Evolutionary conservation across 1,284 basidiomycete genomes (phyloP), one percentile per base, ranked within the genome.

Genomic region (Hymenochaete sp.): DNA sequence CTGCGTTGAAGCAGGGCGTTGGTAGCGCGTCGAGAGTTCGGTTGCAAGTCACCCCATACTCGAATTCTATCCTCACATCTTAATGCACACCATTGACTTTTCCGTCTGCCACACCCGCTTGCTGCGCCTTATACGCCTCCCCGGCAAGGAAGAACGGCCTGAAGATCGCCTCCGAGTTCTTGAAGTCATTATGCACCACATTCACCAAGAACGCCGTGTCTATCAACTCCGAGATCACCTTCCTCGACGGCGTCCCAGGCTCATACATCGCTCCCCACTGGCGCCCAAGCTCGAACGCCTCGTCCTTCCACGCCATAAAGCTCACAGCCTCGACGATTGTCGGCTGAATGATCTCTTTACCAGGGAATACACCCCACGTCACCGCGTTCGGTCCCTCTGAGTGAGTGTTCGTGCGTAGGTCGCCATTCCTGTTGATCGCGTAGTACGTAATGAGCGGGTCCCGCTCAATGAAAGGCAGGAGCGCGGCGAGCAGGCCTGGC

Each of bases 281-380:
- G 36, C 73, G 70, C 43, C 95, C 96, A 38, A 98, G 81, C 61
- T 93, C 93, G 58, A 86, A 98, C 2, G 96, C 96, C 64, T 98
- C 96, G 58, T 98, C 95, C 87, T 95, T 96, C 92, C 92, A 96
- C 7, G 92, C 92, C 76, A 93, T 86, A 74, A 97, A 97, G 58
- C 91, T 95, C 53, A 92, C 82, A 24, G 88, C 86, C 62, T 99
- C 96, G 26, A 99, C 96, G 53, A 98, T 95, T 16, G 96, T 99
- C 22, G 95, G 93, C 62, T 98, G 96, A 40, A 97, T 73, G 57
- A 98, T 92, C 70, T 98, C 96, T 64, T 96, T 93, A 33, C 90
- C 91, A 14, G 96, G 95, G 75, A 98, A 99, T 4, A 96, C 92
- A 54, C 95, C 96, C 96, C 95, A 99, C 0, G 96, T 99, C 38